Evolutionary conservation across 345 rosid genomes (phyloP), one percentile per base, ranked within the genome.

Genomic region (Sapria himalayana): DNA sequence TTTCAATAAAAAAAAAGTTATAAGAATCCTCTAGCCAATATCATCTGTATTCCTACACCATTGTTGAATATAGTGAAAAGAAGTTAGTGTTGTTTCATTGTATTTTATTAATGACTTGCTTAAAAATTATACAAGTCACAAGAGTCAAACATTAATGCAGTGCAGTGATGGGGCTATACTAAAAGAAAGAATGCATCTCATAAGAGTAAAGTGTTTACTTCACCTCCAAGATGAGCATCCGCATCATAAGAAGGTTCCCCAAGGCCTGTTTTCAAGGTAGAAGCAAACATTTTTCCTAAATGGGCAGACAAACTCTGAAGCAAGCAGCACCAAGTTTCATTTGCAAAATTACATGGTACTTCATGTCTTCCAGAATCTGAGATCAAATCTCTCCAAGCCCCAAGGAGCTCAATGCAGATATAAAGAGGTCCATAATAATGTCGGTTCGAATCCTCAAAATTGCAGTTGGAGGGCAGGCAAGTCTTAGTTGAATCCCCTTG

Each of bases 221-320:
- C 50, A 86, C 94, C 98, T 67, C 74, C 78, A 50, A 82, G 57
- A 63, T 69, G 69, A 41, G 55, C 34, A 45, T 64, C 58, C 9
- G 39, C 63, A 44, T 45, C 54, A 41, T 41, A 47, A 38, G 57
- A 45, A 39, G 58, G 59, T 53, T 43, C 62, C 35, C 29, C 33
- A 23, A 43, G 40, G 46, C 42, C 50, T 32, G 17, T 45, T 41
- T 37, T 51, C 54, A 64, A 52, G 55, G 39, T 52, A 57, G 67
- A 69, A 29, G 56, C 31, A 50, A 78, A 76, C 53, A 51, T 60
- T 57, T 51, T 39, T 42, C 65, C 49, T 55, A 82, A 55, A 29
- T 72, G 50, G 55, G 56, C 48, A 16, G 75, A 70, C 51, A 49
- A 72, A 50, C 54, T 51, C 50, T 55, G 52, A 25, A 76, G 65